phyloP scores from a whole-genome alignment of 257 asterid species.

The Solanum sparsipilum region DNA sequence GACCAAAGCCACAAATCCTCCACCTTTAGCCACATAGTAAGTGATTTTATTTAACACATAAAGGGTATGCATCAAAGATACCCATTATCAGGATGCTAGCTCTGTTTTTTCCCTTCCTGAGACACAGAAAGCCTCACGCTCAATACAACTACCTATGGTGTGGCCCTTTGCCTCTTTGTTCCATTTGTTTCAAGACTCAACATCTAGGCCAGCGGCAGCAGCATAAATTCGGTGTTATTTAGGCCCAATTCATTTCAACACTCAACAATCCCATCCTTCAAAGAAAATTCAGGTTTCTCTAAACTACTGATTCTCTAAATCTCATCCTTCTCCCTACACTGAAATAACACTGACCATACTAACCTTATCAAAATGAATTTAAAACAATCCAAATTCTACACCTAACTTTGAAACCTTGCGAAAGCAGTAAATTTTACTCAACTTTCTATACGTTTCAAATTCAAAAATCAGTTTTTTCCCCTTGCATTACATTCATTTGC shows the following conservation, averaged over 20 bases:
- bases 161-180: neutral
- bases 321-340: neutral
- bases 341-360: neutral
- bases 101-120: neutral
- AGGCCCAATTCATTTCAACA: neutral
- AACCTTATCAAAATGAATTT: neutral
- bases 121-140: neutral
- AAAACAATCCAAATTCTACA: neutral
- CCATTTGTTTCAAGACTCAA: neutral
- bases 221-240: neutral
- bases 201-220: neutral
- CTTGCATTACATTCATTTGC: neutral
- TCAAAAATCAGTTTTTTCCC: neutral
- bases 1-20: too few relatives aligned
- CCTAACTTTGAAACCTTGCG: neutral
- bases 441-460: neutral
- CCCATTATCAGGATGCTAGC: neutral
- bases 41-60: neutral
- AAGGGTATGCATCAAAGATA: neutral
- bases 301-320: neutral
- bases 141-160: neutral
- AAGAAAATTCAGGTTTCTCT: neutral
- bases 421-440: neutral
- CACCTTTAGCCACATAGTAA: neutral
- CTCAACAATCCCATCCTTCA: neutral